Evolutionary conservation across 805 yeast genomes (phyloP), one percentile per base, ranked within the genome.

Genomic region (Lachancea meyersii): DNA sequence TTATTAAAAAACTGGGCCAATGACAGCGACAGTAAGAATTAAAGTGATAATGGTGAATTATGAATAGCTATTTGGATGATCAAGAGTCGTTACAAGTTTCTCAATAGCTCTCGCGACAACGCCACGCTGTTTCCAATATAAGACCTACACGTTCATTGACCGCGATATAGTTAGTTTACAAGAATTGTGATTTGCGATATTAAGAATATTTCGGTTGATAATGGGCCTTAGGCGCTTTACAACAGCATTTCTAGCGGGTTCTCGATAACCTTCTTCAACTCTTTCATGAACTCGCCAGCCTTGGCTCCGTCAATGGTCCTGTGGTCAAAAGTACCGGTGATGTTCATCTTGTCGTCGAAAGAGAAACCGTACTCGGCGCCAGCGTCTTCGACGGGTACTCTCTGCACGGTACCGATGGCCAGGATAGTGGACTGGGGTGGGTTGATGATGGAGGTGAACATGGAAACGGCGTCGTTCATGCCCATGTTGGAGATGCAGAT

Each of bases 401-500:
- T 87, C 65, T 84, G 87, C 48, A 82, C 80, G 30, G 98, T 91
- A 58, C 96, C 96, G 55, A 93, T 77, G 49, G 99, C 98, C 57
- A 93, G 70, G 60, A 93, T 93, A 39, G 96, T 81, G 40, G 89
- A 76, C 71, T 91, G 98, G 42, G 99, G 99, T 49, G 96, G 97
- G 78, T 93, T 93, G 67, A 93, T 82, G 69, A 93, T 93, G 28
- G 98, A 91, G 23, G 98, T 91, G 80, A 93, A 93, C 64, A 83
- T 61, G 51, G 80, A 75, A 36, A 91, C 97, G 43, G 98, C 97
- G 45, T 72, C 78, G 80, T 93, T 93, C 98, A 93, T 93, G 64
- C 99, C 99, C 76, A 93, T 75, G 82, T 93, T 93, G 53, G 97
- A 93, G 62, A 93, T 91, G 66, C 97, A 88, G 68, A 93, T 86